These are phyloP conservation scores for Aspergillus neotritici DNA, from an alignment of 2,329 filamentous ascomycete species.

Conservation along the genomic window DNA sequence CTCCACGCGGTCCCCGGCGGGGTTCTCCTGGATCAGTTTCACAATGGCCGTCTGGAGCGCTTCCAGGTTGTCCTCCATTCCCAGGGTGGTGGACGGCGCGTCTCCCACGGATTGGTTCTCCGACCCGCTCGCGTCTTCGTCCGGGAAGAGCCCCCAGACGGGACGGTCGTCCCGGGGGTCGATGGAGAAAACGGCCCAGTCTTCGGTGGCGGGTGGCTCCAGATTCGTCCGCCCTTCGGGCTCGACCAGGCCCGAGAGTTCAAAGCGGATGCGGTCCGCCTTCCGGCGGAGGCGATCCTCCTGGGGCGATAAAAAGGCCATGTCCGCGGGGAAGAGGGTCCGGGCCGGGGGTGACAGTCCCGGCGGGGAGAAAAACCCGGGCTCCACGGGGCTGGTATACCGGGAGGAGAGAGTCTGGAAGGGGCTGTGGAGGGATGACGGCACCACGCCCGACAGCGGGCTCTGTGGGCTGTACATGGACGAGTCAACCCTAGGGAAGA, in stretches of 20 bases:
- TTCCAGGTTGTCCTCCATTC: constrained; percentile 73
- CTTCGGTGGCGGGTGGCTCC: constrained; percentile 72
- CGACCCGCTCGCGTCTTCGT: constrained; percentile 58
- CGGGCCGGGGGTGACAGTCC: constrained; percentile 21
- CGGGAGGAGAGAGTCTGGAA: constrained; percentile 13
- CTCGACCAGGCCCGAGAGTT: constrained; percentile 35
- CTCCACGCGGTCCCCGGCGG: constrained; percentile 59
- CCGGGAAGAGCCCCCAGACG: constrained; percentile 58
- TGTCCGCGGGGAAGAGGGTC: constrained; percentile 28
- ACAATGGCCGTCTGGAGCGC: constrained; percentile 74
- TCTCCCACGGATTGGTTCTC: constrained; percentile 51
- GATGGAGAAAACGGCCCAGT: constrained; percentile 77
- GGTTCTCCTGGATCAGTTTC: constrained; percentile 75
- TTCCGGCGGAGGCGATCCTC: constrained; percentile 26
- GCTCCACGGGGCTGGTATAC: constrained; percentile 18
- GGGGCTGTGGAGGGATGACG: constrained; percentile 16
- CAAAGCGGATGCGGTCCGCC: constrained; percentile 38
- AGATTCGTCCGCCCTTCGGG: constrained; percentile 49
- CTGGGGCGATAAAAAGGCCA: constrained; percentile 21
- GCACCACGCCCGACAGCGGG: constrained; percentile 21
- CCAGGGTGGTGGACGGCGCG: constrained; percentile 36
- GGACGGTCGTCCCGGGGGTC: constrained; percentile 65
- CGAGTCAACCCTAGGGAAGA: constrained; percentile 57
- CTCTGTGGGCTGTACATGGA: constrained; percentile 24
- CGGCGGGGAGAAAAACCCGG: constrained; percentile 26